Evolutionary conservation across 495 filamentous ascomycete species (phyloP), one percentile per base, ranked within the genome.

Genomic region (Penicillium odoratum): DNA sequence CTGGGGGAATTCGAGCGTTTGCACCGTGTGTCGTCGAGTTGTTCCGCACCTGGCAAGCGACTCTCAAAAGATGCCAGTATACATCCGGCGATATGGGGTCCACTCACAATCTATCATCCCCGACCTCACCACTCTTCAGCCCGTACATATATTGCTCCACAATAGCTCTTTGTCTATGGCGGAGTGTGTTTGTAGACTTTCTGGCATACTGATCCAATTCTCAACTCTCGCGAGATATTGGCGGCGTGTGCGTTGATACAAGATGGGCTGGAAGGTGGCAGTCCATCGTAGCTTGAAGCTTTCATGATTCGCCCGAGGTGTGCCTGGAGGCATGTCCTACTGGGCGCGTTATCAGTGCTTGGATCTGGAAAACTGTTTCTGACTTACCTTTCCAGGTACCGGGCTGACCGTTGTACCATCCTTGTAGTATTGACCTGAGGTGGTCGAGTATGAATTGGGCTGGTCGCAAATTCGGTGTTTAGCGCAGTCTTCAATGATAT

Each of bases 31-130:
- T 21, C 21, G 21, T 49, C 8, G 10, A 31, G 11, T n/a, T 31
- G 8, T 15, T 15, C 7, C 47, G 29, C 29, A 49, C 47, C n/a
- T 49, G 15, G 15, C 15, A 49, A 49, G 47, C 33, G 25, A 49
- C 29, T 18, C 47, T 49, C 10, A n/a, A 16, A 49, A 49, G 26
- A 29, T 49, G 29, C 31, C 15, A 49, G 47, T 49, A 33, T 49
- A 49, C 15, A 31, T 49, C 47, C 13, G 29, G 2, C n/a, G 26
- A 49, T 49, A 29, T 15, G 15, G 47, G 47, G 28, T 33, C 29
- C 47, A 49, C 47, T 49, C 47, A 31, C 15, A 49, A 49, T 49
- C 47, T 49, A 15, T 49, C 26, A 33, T 49, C 47, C n/a, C n/a
- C 25, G 47, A 49, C 47, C 47, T 29, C 26, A 49, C 26, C 9